Evolutionary conservation across 1,284 basidiomycete species (phyloP), one percentile per base, ranked within the genome.

Genomic region (Irpex lacteus): DNA sequence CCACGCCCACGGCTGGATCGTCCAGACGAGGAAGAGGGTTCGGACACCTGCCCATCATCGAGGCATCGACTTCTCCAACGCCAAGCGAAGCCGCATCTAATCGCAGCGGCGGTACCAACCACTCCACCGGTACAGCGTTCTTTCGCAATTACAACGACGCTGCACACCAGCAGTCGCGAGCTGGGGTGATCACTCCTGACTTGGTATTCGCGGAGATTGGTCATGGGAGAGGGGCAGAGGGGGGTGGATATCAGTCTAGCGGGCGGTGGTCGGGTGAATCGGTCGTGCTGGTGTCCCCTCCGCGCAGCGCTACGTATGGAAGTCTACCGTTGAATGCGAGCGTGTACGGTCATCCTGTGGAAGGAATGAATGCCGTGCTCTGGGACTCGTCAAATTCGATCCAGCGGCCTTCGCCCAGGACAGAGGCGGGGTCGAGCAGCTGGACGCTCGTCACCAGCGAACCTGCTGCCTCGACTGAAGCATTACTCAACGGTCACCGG

Each of bases 201-300:
- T 78, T 91, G 58, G 81, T 89, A 65, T 91, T 83, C 67, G 89
- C 90, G 2, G 90, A 92, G 71, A 87, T 91, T 64, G 90, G 90
- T 7, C 89, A 91, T 69, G 90, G 89, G 4, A 81, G 87, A 37
- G 88, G 87, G 13, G 76, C 80, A 34, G 80, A 69, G 47, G 63
- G 69, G 60, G 34, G 53, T 18, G 8, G 50, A 70, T 37, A 70
- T 68, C 54, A 68, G 19, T 26, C 50, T 71, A 5, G 68, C 37
- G 68, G 37, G 66, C 66, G 71, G 69, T 36, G 67, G 62, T 11
- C 67, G 65, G 8, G 61, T 13, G 70, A 69, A 5, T 61, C 69
- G 2, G 60, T 67, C 13, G 61, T 70, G 3, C 69, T 68, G 21
- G 62, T 59, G 3, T 52, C 62, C 6, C 55, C 40, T 47, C 26